Evolutionary conservation across 208 protist species (phyloP).

Genomic region (Histomonas meleagridis): DNA sequence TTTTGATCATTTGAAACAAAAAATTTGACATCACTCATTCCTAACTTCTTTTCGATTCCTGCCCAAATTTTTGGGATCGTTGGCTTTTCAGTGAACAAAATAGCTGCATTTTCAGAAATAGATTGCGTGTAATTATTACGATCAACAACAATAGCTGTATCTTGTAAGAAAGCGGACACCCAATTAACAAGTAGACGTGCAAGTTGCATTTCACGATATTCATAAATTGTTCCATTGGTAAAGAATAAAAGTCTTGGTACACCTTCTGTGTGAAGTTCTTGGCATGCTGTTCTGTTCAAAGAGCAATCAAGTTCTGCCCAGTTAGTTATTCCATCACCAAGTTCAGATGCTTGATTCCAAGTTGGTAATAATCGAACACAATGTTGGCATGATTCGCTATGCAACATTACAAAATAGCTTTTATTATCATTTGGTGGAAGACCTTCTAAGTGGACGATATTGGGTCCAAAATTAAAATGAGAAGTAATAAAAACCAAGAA

Average conservation of each 20-base stretch:
- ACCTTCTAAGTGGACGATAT: neutral
- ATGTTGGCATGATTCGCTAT: neutral
- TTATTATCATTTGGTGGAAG: conserved; percentile 6
- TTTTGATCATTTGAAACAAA: neutral
- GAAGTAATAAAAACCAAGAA: too few species aligned
- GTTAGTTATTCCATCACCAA: neutral
- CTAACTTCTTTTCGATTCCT: neutral
- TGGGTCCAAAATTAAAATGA: neutral
- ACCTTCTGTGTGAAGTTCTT: neutral
- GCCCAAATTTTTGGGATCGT: neutral
- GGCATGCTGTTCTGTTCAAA: neutral
- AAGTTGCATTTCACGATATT: neutral
- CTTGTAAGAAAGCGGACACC: neutral
- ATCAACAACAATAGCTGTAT: neutral
- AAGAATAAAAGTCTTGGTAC: conserved; percentile 5
- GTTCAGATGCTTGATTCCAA: neutral
- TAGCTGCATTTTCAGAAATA: neutral
- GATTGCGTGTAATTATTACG: neutral
- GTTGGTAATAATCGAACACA: neutral
- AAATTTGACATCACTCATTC: neutral
- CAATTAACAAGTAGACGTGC: neutral
- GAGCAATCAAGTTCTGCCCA: neutral
- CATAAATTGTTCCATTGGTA: neutral
- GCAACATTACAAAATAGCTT: neutral
- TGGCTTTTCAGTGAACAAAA: conserved; percentile 9